These are phyloP conservation scores for Eucalyptus erythrocorys DNA, from an alignment of 345 rosid species.

Conservation along the genomic window DNA sequence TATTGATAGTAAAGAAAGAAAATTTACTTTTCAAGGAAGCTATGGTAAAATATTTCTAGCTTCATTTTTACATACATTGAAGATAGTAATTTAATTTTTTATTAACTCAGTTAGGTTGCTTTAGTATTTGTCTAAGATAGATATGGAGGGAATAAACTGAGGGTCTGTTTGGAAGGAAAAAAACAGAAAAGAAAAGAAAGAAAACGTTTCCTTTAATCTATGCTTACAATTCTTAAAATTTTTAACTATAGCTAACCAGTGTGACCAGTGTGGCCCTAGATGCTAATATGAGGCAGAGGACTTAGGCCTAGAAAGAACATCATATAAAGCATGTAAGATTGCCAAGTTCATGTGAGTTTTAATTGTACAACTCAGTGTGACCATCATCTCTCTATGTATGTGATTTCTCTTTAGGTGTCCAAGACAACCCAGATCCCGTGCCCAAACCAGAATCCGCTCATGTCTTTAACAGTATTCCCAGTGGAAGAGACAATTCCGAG, in stretches of 20 bases:
- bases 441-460: neutral
- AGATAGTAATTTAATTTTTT: neutral
- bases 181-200: neutral
- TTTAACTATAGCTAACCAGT: neutral
- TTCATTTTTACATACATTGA: neutral
- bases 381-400: neutral
- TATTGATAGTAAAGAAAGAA: neutral
- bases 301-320: neutral
- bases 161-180: neutral
- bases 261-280: neutral
- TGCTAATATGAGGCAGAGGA: neutral
- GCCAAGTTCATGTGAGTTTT: neutral
- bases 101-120: neutral
- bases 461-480: neutral
- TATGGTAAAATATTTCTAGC: neutral
- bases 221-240: neutral
- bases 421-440: neutral
- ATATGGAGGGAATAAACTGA: neutral
- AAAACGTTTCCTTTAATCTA: neutral
- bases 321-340: neutral
- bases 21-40: neutral
- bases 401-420: neutral
- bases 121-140: neutral
- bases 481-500: neutral
- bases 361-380: neutral